A percentile compares a stretch with the other conserved stretches of the same genome.
Evolutionary conservation across 257 asterid species (phyloP).

Genomic region (Solanum etuberosum): DNA sequence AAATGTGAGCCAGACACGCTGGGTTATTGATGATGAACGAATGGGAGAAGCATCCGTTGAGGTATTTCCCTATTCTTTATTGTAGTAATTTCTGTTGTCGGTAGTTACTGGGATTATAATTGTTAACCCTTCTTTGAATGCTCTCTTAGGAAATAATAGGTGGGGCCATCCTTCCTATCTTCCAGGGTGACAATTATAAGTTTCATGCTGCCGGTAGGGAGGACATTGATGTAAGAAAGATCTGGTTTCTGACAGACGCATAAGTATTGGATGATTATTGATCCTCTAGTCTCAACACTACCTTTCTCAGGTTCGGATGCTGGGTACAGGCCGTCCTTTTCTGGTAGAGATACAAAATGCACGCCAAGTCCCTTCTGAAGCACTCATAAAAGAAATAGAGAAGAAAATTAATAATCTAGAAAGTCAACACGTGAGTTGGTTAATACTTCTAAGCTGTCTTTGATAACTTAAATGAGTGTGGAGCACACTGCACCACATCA

Average conservation of each 20-base stretch:
- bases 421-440: constrained; percentile 44
- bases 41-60: constrained; percentile 98
- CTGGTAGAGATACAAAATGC: constrained; percentile 86
- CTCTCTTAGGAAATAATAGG: constrained; percentile 78
- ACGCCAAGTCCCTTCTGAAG: constrained; percentile 53
- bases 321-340: constrained; percentile 95
- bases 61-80: constrained; percentile 29
- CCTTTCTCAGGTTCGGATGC: constrained; percentile 72
- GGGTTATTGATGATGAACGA: constrained; percentile 95
- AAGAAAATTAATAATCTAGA: constrained; percentile 58
- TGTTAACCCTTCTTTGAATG: neutral
- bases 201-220: constrained; percentile 99
- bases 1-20: constrained; percentile 89
- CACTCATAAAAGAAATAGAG: constrained; percentile 63
- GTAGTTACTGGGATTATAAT: constrained; percentile 1
- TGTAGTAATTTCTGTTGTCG: neutral
- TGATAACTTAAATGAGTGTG: neutral
- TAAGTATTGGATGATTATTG: neutral
- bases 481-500: neutral
- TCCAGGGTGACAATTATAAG: constrained; percentile 74
- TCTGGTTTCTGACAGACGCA: neutral
- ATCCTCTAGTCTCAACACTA: neutral
- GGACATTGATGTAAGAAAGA: constrained; percentile 76
- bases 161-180: constrained; percentile 66
- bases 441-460: neutral